A percentile compares a stretch with the other conserved stretches of the same genome.
Evolutionary conservation across 352 stramenopile species (phyloP).

Genomic region (Pythium coloratum): DNA sequence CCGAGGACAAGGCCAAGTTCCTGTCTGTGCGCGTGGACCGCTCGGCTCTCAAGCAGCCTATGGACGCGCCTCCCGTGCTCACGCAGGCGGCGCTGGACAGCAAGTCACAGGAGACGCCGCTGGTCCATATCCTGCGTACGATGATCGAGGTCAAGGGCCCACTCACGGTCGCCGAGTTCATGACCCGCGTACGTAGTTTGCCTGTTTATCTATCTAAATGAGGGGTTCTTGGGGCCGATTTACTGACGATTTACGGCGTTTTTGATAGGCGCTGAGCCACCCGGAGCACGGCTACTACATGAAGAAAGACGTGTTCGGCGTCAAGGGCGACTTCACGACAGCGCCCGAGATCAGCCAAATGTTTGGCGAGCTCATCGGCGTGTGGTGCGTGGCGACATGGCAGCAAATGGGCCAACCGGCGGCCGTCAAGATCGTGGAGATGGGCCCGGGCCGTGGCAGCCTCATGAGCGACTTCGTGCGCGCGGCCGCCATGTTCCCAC

Average conservation of each 20-base stretch:
- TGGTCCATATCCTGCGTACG: slow-evolving; percentile 79
- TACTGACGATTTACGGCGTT: not conserved
- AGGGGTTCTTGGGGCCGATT: not conserved
- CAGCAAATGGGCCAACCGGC: slow-evolving; percentile 81
- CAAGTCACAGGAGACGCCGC: slow-evolving; percentile 69
- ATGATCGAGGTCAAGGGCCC: slow-evolving; percentile 93
- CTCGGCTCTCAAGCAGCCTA: slow-evolving; percentile 67
- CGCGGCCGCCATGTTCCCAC: slow-evolving; percentile 83
- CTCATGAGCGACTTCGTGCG: slow-evolving; percentile 94
- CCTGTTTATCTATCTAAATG: not conserved
- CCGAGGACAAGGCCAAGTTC: slow-evolving; percentile 52
- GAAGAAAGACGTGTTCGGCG: slow-evolving; percentile 91
- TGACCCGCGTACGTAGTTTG: slow-evolving; percentile 63
- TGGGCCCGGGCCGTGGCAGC: slow-evolving; percentile 91
- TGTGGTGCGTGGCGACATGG: slow-evolving; percentile 93
- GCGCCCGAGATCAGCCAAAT: slow-evolving; percentile 94
- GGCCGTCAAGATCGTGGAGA: slow-evolving; percentile 87
- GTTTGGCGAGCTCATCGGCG: slow-evolving; percentile 91
- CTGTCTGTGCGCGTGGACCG: slow-evolving; percentile 67
- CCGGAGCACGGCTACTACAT: slow-evolving; percentile 96
- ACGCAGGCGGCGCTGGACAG: slow-evolving; percentile 26
- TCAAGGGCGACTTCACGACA: slow-evolving; percentile 92
- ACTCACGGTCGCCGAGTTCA: slow-evolving; percentile 95
- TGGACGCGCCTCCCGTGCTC: slow-evolving; percentile 28
- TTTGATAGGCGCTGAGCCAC: slow-evolving; percentile 78